Percentiles rank a stretch among this genome's conserved stretches.
Evolutionary conservation across 257 asterid species (phyloP).

Genomic region (Petunia secreta): DNA sequence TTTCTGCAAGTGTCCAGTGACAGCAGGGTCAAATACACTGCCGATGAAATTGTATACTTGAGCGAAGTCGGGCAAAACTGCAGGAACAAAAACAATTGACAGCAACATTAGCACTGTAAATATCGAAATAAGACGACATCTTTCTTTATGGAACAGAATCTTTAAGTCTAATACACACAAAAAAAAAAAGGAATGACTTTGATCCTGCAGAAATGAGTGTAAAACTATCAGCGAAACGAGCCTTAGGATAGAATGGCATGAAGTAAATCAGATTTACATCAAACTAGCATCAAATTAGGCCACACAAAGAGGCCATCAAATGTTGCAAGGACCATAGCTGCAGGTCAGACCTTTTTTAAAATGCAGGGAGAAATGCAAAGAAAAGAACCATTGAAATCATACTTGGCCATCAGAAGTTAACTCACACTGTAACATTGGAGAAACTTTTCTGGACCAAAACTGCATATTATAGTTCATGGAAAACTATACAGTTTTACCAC

Average conservation of each 20-base stretch:
- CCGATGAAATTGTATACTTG: conserved; percentile 93
- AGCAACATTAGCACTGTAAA: conserved; percentile 26
- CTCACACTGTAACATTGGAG: background rate
- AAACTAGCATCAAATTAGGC: background rate
- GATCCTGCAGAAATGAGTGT: background rate
- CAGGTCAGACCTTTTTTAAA: background rate
- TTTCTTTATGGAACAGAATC: conserved; percentile 16
- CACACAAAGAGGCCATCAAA: background rate
- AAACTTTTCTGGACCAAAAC: conserved; percentile 12
- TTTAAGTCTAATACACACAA: background rate
- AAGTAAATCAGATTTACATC: conserved; percentile 14
- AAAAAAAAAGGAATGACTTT: background rate
- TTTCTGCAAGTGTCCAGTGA: conserved; percentile 73
- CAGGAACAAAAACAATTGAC: conserved; percentile 37
- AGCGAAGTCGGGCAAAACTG: conserved; percentile 94
- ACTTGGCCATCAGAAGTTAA: background rate
- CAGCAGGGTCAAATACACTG: conserved; percentile 85
- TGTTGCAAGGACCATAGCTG: conserved; percentile 19
- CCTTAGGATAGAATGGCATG: conserved; percentile 21
- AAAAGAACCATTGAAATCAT: background rate
- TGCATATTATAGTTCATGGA: background rate
- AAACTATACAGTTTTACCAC: background rate
- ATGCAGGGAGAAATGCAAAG: background rate
- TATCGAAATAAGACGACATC: background rate
- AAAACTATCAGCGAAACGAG: background rate